phyloP scores from a whole-genome alignment of 805 yeast genomes.

The Lachancea lanzarotensis region DNA sequence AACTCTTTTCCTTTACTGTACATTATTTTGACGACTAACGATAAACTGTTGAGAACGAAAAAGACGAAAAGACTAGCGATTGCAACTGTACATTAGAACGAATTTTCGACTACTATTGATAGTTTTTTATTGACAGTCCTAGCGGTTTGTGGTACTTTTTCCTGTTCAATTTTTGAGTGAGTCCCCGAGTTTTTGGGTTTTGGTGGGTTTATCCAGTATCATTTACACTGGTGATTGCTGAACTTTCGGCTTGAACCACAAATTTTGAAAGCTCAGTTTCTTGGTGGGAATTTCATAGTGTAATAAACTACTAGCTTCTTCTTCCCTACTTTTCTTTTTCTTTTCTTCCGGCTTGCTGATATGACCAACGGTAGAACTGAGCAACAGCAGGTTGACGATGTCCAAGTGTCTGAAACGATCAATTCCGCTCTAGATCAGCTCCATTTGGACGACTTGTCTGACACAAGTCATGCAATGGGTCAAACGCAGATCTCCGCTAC shows the following conservation, averaged over 20 bases:
- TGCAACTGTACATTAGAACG: not conserved
- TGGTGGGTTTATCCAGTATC: no score
- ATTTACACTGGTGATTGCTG: no score
- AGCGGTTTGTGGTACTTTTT: no score
- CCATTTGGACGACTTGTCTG: slow-evolving; percentile 22
- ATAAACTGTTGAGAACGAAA: no score
- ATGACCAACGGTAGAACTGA: slow-evolving; percentile 1
- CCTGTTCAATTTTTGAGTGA: no score
- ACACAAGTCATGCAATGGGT: slow-evolving; percentile 1
- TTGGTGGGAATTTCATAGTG: no score
- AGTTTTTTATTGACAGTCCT: not conserved
- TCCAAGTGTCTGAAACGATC: slow-evolving; percentile 25
- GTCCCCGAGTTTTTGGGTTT: no score
- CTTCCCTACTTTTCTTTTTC: not conserved
- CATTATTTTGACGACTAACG: not conserved
- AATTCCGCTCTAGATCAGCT: slow-evolving; percentile 30
- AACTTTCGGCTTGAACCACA: no score
- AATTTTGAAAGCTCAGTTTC: no score
- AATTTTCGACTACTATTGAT: not conserved
- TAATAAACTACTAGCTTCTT: no score
- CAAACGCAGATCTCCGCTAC: not conserved
- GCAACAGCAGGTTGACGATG: slow-evolving; percentile 17
- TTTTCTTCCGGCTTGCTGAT: not conserved
- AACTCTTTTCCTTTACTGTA: not conserved
- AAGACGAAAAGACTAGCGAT: not conserved